These are phyloP conservation scores for Nicotiana benthamiana DNA, from an alignment of 257 asterid species.

Conservation along the genomic window DNA sequence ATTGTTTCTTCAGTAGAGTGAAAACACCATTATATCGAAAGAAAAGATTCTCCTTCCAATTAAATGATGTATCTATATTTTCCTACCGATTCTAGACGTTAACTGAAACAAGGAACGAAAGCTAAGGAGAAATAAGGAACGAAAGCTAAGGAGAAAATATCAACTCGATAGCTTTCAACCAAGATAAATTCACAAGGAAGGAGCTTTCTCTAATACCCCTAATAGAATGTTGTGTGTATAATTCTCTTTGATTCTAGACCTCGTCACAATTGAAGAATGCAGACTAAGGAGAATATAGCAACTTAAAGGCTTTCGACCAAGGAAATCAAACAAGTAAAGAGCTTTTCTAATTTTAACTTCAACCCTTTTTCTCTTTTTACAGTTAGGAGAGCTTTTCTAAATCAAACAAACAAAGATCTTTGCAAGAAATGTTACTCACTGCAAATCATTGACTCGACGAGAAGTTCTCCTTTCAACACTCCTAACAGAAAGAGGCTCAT, in stretches of 20 bases:
- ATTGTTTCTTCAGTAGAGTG: neutral
- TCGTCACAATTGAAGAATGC: neutral
- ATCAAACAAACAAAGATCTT: neutral
- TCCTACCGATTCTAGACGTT: neutral
- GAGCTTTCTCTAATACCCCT: neutral
- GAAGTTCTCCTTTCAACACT: slow-evolving; percentile 80
- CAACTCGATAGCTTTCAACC: neutral
- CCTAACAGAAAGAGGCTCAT: slow-evolving; percentile 79
- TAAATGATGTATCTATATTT: neutral
- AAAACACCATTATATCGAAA: neutral
- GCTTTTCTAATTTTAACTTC: neutral
- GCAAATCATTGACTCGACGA: slow-evolving; percentile 74
- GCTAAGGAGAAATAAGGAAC: neutral
- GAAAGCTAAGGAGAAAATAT: neutral
- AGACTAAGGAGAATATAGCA: neutral
- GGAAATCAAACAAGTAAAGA: neutral
- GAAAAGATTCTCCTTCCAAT: neutral
- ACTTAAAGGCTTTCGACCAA: neutral
- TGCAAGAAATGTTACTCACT: slow-evolving; percentile 41
- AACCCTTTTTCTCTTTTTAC: neutral
- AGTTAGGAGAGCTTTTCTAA: neutral
- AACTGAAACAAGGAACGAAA: neutral
- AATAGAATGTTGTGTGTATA: neutral
- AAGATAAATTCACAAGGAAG: neutral
- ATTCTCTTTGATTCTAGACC: neutral